Percentiles rank a stretch among this genome's conserved stretches.
Conservation (phyloP, 2,329 filamentous ascomycete species). For the Beauveria medogensis region DNA sequence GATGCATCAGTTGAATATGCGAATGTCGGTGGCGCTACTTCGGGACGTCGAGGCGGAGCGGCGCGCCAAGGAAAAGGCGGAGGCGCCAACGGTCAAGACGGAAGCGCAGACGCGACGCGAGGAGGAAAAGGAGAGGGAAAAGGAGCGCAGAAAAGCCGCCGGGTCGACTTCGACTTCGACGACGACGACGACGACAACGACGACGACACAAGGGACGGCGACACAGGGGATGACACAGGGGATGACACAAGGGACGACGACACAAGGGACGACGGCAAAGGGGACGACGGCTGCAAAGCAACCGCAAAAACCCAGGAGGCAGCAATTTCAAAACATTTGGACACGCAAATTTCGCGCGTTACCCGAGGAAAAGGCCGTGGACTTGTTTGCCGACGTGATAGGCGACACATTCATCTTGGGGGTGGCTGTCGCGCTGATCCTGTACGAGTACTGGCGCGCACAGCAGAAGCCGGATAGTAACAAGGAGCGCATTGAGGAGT, state of each 20-base stretch:
- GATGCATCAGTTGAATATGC: constrained; percentile 62
- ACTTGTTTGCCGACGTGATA: constrained; percentile 58
- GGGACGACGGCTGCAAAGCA: neutral
- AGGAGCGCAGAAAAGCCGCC: neutral
- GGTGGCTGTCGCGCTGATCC: constrained; percentile 48
- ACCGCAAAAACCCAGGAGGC: neutral
- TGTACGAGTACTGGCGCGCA: constrained; percentile 54
- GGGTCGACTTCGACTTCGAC: neutral
- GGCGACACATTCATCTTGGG: constrained; percentile 56
- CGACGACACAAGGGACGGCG: neutral
- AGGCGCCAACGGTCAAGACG: constrained; percentile 57
- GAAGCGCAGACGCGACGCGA: constrained; percentile 52
- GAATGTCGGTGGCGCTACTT: constrained; percentile 50
- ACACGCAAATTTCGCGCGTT: constrained; percentile 52
- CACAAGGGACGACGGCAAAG: neutral
- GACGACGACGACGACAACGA: neutral
- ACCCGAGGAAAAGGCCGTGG: constrained; percentile 58
- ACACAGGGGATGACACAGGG: neutral
- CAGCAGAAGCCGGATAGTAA: constrained; percentile 54
- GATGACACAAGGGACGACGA: neutral
- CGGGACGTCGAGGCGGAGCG: constrained; percentile 50
- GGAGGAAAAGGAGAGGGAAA: constrained; percentile 34
- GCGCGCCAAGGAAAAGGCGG: constrained; percentile 52
- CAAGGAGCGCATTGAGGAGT: constrained; percentile 42
- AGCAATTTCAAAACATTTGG: constrained; percentile 46